These are phyloP conservation scores for Fusarium annulatum DNA, from an alignment of 2,329 filamentous ascomycete genomes.

Conservation along the genomic window DNA sequence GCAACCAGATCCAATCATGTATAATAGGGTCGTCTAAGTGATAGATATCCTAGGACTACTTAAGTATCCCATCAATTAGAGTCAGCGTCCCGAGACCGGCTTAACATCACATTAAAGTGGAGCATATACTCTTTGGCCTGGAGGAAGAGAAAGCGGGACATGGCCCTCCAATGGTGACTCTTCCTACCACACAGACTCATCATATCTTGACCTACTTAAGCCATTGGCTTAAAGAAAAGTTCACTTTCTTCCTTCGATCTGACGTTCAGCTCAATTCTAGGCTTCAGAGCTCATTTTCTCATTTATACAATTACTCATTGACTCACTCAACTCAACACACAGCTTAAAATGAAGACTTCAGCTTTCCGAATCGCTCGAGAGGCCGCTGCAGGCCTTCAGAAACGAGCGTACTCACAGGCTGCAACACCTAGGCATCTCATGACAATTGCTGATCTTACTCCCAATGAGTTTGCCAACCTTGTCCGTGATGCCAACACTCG, in stretches of 20 bases:
- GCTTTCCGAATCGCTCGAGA: conserved; percentile 49
- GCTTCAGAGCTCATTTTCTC: neutral
- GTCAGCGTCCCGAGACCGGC: conserved; percentile 20
- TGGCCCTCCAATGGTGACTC: conserved; percentile 31
- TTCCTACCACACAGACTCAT: conserved; percentile 22
- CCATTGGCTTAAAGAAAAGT: conserved; percentile 18
- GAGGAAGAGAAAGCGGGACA: conserved; percentile 3
- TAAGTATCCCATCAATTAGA: neutral
- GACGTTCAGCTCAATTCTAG: conserved; percentile 9
- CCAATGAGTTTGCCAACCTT: conserved; percentile 81
- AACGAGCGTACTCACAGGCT: conserved; percentile 57
- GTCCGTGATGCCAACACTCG: conserved; percentile 83
- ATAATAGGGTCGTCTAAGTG: neutral
- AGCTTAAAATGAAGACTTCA: conserved; percentile 50
- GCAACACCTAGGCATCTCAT: conserved; percentile 81
- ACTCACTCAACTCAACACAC: neutral
- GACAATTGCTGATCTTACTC: conserved; percentile 87
- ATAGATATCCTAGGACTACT: neutral
- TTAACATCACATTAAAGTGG: conserved; percentile 13
- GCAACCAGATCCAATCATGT: neutral
- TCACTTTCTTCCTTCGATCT: conserved; percentile 11
- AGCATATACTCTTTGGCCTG: neutral
- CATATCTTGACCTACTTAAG: conserved; percentile 21
- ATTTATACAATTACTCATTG: neutral
- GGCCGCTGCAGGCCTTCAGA: conserved; percentile 52